Percentiles rank a stretch among this genome's conserved stretches.
Evolutionary conservation across 2,329 filamentous ascomycete species (phyloP).

Genomic region (Paecilomyces fulvus): DNA sequence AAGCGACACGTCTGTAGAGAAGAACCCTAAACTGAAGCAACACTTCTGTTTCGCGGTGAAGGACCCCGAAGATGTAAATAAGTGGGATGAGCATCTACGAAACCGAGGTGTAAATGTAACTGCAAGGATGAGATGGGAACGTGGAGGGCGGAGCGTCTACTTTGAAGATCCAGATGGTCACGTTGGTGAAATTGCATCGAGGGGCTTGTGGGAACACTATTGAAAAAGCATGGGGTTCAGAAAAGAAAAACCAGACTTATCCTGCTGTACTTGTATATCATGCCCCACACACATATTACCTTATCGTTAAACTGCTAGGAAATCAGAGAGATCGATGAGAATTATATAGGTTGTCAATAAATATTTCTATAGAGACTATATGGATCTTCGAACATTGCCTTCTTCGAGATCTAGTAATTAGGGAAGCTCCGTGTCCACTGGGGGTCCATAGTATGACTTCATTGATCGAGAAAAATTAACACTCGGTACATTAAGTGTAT

Average conservation of each 20-base stretch:
- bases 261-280: no score
- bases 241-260: neutral
- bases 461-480: neutral
- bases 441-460: neutral
- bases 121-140: slow-evolving; percentile 18
- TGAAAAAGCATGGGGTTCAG: neutral
- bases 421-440: neutral
- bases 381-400: neutral
- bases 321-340: no score
- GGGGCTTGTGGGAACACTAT: slow-evolving; percentile 22
- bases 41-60: slow-evolving; percentile 21
- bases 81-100: slow-evolving; percentile 17
- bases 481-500: no score
- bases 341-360: neutral
- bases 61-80: slow-evolving; percentile 13
- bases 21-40: slow-evolving; percentile 11
- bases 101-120: slow-evolving; percentile 14
- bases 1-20: neutral
- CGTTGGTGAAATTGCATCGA: slow-evolving; percentile 21
- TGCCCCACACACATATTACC: no score
- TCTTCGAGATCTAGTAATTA: neutral
- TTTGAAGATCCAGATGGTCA: slow-evolving; percentile 23
- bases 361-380: neutral
- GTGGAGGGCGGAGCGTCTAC: slow-evolving; percentile 22
- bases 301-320: no score